These are phyloP conservation scores for Cyclotella atomus DNA, from an alignment of 108 stramenopile species.

Conservation along the genomic window DNA sequence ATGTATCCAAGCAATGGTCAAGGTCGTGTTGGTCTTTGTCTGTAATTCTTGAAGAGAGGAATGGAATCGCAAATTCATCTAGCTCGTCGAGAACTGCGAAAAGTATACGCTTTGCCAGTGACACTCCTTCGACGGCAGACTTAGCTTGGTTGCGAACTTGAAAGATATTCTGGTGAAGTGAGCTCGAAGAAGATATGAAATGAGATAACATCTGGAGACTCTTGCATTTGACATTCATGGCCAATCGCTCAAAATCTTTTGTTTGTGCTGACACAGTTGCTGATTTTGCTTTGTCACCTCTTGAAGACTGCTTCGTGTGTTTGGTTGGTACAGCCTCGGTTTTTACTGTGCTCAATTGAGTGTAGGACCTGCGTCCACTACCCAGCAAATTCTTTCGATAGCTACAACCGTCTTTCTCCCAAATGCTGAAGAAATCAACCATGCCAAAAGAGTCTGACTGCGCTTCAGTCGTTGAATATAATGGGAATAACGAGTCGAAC, in stretches of 20 bases:
- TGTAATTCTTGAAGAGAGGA: conserved; percentile 10
- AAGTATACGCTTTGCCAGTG: conserved; percentile 35
- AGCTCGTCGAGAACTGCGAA: conserved; percentile 35
- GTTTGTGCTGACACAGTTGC: neutral
- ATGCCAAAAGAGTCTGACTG: neutral
- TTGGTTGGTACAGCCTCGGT: neutral
- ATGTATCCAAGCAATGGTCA: conserved; percentile 16
- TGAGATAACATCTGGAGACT: conserved; percentile 36
- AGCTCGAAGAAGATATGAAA: conserved; percentile 34
- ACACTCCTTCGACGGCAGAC: neutral
- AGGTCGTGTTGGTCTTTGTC: neutral
- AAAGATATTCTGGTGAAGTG: conserved; percentile 24
- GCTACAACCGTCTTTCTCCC: conserved; percentile 34
- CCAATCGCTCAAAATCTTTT: neutral
- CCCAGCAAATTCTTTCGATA: conserved; percentile 8
- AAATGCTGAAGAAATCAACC: conserved; percentile 37
- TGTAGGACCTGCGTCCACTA: conserved; percentile 30
- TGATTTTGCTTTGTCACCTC: neutral
- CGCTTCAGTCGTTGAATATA: neutral
- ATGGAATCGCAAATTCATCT: conserved; percentile 30
- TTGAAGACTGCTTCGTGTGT: neutral
- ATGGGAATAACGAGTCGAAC: conserved; percentile 44
- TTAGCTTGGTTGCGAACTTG: neutral
- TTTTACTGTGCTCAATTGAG: neutral
- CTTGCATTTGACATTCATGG: conserved; percentile 26